These are phyloP conservation scores for Immersiporthe knoxdaviesiana DNA, from an alignment of 2,329 filamentous ascomycete species.

Conservation along the genomic window DNA sequence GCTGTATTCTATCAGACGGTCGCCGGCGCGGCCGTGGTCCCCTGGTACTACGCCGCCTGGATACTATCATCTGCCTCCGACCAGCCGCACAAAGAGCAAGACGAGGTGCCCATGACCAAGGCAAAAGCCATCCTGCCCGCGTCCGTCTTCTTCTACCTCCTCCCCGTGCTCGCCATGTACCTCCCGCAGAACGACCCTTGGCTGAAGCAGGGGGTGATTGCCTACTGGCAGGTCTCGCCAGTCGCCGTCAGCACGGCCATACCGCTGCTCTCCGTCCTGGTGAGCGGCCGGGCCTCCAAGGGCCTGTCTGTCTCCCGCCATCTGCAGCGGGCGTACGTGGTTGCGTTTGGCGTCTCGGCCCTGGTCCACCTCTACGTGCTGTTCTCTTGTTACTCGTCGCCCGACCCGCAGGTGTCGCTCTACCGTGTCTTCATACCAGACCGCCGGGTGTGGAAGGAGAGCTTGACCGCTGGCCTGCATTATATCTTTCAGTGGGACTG, in stretches of 20 bases:
- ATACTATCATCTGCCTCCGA: background rate
- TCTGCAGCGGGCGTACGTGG: conserved; percentile 1
- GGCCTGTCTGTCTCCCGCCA: background rate
- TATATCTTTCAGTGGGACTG: conserved; percentile 16
- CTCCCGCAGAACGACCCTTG: background rate
- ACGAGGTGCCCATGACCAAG: background rate
- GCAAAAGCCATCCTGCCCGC: conserved; percentile 8
- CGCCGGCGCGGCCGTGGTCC: conserved; percentile 6
- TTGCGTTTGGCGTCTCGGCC: conserved; percentile 8
- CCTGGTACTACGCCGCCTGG: conserved; percentile 9
- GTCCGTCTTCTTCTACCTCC: conserved; percentile 1
- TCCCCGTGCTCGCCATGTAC: conserved; percentile 14
- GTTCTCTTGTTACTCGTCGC: background rate
- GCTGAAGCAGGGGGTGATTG: conserved; percentile 1
- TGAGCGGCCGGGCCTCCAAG: background rate
- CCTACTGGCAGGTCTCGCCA: conserved; percentile 6
- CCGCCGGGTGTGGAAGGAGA: background rate
- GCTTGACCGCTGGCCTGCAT: conserved; percentile 1
- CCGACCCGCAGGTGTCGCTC: background rate
- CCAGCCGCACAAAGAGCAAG: background rate
- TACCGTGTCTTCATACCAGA: conserved; percentile 7
- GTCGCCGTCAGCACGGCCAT: conserved; percentile 10
- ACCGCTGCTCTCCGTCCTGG: background rate
- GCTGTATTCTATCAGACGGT: conserved; percentile 11
- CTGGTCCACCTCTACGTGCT: conserved; percentile 9